Conservation (phyloP, 1,284 basidiomycete genomes). For the Cryptococcus maquisensis region DNA sequence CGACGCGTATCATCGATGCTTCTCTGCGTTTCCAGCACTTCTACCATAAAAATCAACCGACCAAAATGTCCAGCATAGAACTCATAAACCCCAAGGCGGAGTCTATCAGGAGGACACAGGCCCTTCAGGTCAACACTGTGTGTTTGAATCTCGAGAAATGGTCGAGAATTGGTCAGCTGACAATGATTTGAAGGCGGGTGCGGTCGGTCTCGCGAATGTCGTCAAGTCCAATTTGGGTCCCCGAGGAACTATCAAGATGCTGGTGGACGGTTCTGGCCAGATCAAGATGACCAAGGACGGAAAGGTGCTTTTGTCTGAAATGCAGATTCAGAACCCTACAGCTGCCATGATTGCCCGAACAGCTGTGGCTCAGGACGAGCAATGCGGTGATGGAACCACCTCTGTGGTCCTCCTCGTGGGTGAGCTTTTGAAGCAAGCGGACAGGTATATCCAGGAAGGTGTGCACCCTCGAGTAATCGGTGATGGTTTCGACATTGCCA, state of each 20-base stretch:
- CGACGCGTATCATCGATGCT: background rate
- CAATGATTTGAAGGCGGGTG: slow-evolving; percentile 55
- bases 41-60: background rate
- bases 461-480: slow-evolving; percentile 96
- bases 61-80: slow-evolving; percentile 58
- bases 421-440: slow-evolving; percentile 94
- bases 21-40: slow-evolving; percentile 1
- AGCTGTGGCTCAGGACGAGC: slow-evolving; percentile 97
- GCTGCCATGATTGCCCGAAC: slow-evolving; percentile 99
- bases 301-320: slow-evolving; percentile 96
- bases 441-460: slow-evolving; percentile 96
- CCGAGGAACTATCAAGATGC: slow-evolving; percentile 96
- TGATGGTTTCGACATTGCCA: slow-evolving; percentile 94
- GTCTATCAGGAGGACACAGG: slow-evolving; percentile 85
- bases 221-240: slow-evolving; percentile 97
- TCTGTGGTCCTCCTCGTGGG: slow-evolving; percentile 96
- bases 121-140: slow-evolving; percentile 73
- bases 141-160: slow-evolving; percentile 9
- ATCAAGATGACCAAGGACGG: slow-evolving; percentile 99
- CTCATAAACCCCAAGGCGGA: slow-evolving; percentile 95
- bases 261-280: slow-evolving; percentile 97
- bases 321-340: slow-evolving; percentile 99
- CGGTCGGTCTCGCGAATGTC: slow-evolving; percentile 94
- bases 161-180: slow-evolving; percentile 6
- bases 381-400: slow-evolving; percentile 98